Conservation (phyloP, 83 land plant species). For the Diphasiastrum complanatum region DNA sequence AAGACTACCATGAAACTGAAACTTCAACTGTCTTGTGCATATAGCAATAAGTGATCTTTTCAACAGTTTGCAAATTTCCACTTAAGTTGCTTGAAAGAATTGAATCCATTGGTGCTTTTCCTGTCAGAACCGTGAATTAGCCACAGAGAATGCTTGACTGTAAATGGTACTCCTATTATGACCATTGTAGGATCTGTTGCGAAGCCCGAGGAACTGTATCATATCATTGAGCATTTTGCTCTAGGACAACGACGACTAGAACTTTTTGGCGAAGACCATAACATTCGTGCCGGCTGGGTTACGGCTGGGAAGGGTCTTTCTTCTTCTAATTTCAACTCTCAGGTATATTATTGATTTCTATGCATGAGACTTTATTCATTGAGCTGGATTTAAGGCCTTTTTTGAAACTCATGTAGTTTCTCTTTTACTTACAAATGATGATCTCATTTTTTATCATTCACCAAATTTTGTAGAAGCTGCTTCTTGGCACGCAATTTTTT, state of each 20-base stretch:
- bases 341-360: slow-evolving; percentile 39
- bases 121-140: too few species aligned
- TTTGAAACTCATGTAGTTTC: neutral
- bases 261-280: slow-evolving; percentile 98
- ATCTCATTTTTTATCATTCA: too few species aligned
- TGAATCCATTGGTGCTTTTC: too few species aligned
- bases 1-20: too few species aligned
- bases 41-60: too few species aligned
- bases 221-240: slow-evolving; percentile 94
- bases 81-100: too few species aligned
- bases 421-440: neutral
- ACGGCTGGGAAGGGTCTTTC: slow-evolving; percentile 85
- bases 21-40: too few species aligned
- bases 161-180: neutral
- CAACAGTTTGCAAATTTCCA: too few species aligned
- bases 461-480: too few species aligned
- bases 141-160: neutral
- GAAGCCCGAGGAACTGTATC: slow-evolving; percentile 96
- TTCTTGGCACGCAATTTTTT: too few species aligned
- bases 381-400: neutral
- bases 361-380: neutral
- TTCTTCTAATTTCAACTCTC: slow-evolving; percentile 84
- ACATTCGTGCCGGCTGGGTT: slow-evolving; percentile 95
- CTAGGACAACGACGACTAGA: slow-evolving; percentile 89
- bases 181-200: slow-evolving; percentile 58